Conservation (phyloP, 371 early-diverging fungal genomes). For the Syncephalastrum contaminatum region DNA sequence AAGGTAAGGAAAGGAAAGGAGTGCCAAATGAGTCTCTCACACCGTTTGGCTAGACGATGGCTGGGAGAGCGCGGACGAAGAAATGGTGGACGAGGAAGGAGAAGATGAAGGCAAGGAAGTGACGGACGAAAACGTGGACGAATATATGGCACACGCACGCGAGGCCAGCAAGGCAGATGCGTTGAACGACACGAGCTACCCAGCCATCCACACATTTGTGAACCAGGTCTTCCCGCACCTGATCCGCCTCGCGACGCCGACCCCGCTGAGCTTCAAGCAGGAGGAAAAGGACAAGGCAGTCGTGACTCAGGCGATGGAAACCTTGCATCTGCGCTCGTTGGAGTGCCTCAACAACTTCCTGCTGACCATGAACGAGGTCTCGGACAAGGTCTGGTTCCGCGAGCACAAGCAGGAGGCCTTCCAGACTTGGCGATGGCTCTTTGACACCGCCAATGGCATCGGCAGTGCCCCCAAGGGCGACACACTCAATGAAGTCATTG, state of each 20-base stretch:
- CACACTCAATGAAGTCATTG: constrained; percentile 49
- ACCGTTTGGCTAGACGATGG: constrained; percentile 27
- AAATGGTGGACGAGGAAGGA: constrained; percentile 49
- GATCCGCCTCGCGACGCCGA: constrained; percentile 53
- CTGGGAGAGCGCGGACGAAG: constrained; percentile 59
- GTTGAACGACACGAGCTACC: constrained; percentile 9
- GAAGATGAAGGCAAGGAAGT: constrained; percentile 45
- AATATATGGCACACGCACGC: constrained; percentile 28
- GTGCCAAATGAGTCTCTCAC: not conserved
- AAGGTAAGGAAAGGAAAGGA: constrained; percentile 19
- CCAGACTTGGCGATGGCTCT: constrained; percentile 64
- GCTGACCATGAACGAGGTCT: constrained; percentile 66
- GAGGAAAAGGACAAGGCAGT: constrained; percentile 37
- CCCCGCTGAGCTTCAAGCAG: constrained; percentile 50
- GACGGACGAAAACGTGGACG: constrained; percentile 49
- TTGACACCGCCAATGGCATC: constrained; percentile 48
- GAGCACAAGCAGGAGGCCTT: constrained; percentile 52
- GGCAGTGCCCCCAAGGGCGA: constrained; percentile 37
- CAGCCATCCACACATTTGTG: constrained; percentile 48
- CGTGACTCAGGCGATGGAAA: constrained; percentile 48
- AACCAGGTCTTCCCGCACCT: constrained; percentile 50
- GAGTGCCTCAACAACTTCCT: constrained; percentile 79
- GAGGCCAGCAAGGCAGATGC: no score
- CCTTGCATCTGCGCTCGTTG: constrained; percentile 68
- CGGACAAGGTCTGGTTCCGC: constrained; percentile 68